A percentile compares a stretch with the other conserved stretches of the same genome.
Evolutionary conservation across 73 alveolate species (phyloP).

Genomic region (Paramecium primaurelia): DNA sequence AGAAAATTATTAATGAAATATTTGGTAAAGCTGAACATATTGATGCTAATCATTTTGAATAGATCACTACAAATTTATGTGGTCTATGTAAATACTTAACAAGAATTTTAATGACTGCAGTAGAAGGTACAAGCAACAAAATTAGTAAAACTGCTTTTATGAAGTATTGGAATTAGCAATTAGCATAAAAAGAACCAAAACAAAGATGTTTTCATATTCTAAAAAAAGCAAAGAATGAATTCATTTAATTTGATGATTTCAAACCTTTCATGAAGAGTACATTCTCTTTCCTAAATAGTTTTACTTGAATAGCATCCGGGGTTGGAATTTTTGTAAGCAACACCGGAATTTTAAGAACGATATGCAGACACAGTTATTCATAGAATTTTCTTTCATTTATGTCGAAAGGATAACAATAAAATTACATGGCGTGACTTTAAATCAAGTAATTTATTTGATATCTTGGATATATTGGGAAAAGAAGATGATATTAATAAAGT

Average conservation of each 20-base stretch:
- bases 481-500: constrained; percentile 67
- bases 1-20: constrained; percentile 46
- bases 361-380: constrained; percentile 96
- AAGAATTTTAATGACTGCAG: constrained; percentile 67
- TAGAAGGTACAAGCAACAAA: constrained; percentile 79
- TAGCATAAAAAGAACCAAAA: constrained; percentile 72
- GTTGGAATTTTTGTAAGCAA: constrained; percentile 94
- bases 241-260: constrained; percentile 86
- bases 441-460: constrained; percentile 86
- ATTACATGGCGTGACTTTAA: constrained; percentile 91
- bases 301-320: constrained; percentile 98
- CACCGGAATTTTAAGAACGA: constrained; percentile 98
- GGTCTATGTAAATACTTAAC: constrained; percentile 85
- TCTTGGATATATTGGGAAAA: constrained; percentile 75
- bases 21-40: constrained; percentile 32
- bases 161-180: constrained; percentile 81
- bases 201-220: constrained; percentile 83
- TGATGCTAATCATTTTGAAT: constrained; percentile 12
- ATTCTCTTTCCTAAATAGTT: neutral
- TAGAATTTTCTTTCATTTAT: constrained; percentile 90
- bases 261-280: constrained; percentile 86
- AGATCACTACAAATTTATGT: constrained; percentile 72
- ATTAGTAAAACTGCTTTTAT: constrained; percentile 77
- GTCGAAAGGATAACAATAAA: constrained; percentile 91
- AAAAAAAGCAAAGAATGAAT: constrained; percentile 77